Conservation (phyloP, 2,329 filamentous ascomycete genomes). For the Cyanodermella asteris region DNA sequence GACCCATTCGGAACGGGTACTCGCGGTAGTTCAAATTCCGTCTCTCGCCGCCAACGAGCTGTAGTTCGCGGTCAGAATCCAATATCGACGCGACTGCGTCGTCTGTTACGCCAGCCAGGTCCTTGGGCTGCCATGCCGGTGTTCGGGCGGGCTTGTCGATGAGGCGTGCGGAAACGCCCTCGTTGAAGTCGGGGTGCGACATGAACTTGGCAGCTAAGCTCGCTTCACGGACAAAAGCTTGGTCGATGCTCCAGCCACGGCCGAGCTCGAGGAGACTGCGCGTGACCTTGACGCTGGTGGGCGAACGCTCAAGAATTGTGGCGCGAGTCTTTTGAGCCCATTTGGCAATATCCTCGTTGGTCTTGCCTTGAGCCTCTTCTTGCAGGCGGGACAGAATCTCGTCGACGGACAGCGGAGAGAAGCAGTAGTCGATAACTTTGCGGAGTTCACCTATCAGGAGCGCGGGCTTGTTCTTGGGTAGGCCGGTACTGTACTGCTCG, state of each 20-base stretch:
- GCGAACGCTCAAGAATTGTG: constrained; percentile 58
- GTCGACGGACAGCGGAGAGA: constrained; percentile 41
- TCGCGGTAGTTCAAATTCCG: constrained; percentile 36
- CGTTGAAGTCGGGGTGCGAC: constrained; percentile 72
- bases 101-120: constrained; percentile 42
- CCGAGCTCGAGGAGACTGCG: constrained; percentile 65
- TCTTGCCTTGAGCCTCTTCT: constrained; percentile 17
- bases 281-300: constrained; percentile 67
- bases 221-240: constrained; percentile 73
- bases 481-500: constrained; percentile 70
- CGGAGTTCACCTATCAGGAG: constrained; percentile 48
- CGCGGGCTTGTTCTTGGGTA: constrained; percentile 54
- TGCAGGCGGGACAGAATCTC: constrained; percentile 50
- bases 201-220: constrained; percentile 75
- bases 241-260: constrained; percentile 51
- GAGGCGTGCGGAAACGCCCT: constrained; percentile 69
- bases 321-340: constrained; percentile 65
- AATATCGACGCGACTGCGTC: constrained; percentile 50
- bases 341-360: constrained; percentile 30
- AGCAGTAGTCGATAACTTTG: constrained; percentile 66
- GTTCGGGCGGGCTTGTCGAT: constrained; percentile 43
- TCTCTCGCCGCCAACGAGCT: constrained; percentile 39
- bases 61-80: constrained; percentile 20
- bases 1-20: constrained; percentile 52
- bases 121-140: constrained; percentile 56